Base-by-base conservation (phyloP, 768 basidiomycete genomes). In the Stropharia rugosoannulata region DNA sequence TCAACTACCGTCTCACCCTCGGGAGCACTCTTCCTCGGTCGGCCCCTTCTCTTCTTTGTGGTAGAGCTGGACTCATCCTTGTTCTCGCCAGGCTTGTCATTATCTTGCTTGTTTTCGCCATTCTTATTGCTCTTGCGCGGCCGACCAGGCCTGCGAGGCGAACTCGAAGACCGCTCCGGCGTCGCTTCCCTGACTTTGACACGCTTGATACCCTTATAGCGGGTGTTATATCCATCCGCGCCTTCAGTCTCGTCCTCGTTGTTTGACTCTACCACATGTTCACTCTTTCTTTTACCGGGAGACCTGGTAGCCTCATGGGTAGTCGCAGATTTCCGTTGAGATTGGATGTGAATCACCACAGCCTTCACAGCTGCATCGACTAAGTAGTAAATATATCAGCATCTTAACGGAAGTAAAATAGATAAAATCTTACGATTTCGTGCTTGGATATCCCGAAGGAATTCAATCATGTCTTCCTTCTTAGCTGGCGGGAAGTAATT, bases 401-500 rank as follows among this genome's bases (percentile, higher is more conserved):
- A 27, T 19, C 47, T 19, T 11, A 36, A 12, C 11, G 50, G 11
- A 36, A 38, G 29, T 8, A 35, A 41, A 18, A 48, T 16, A 25
- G 13, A 39, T 27, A 49, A 15, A 2, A 54, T 25, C 67, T 57
- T 41, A 68, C 67, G 58, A n/a, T 64, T 66, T n/a, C 58, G 54
- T 22, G 50, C 45, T 27, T 64, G 55, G 3, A 68, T 61, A 43
- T 64, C 61, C 32, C 53, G 60, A 8, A 68, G 51, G 45, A 68
- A 68, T 18, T 56, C 50, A 32, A 68, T 60, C 67, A 68, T 68
- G 16, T 66, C 66, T 16, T 68, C 67, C 49, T 55, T 64, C 15
- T 60, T 61, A 6, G 38, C 19, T 22, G 51, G 56, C 13, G 51
- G 54, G 32, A 40, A 54, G 44, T 53, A 56, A 25, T 37, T 46